Conservation (phyloP, 2,329 filamentous ascomycete genomes). For the Neoascochyta sp. region DNA sequence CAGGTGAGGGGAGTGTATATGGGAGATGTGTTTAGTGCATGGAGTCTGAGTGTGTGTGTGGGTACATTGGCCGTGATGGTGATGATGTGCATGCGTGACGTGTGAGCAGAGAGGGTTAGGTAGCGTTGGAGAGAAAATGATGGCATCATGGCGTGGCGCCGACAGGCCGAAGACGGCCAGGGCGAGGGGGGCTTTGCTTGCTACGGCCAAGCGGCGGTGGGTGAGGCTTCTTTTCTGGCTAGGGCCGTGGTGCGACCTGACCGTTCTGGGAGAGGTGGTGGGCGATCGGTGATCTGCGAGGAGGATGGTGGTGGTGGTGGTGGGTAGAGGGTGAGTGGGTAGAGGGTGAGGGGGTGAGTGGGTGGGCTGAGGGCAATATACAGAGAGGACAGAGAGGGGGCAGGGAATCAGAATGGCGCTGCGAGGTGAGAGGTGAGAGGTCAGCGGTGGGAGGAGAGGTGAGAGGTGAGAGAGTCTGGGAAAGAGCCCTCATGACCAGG, state of each 20-base stretch:
- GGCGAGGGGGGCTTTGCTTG: slow-evolving; percentile 6
- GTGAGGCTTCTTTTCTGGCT: slow-evolving; percentile 8
- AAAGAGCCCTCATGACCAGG: too few relatives aligned
- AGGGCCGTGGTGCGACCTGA: slow-evolving; percentile 9
- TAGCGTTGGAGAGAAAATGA: neutral
- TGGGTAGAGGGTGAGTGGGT: too few relatives aligned
- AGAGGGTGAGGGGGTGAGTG: neutral
- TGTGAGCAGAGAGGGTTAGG: neutral
- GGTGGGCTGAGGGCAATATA: neutral
- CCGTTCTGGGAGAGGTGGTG: slow-evolving; percentile 8
- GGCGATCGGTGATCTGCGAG: slow-evolving; percentile 11
- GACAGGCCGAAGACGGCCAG: slow-evolving; percentile 4
- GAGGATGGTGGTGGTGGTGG: slow-evolving; percentile 1
- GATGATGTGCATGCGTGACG: slow-evolving; percentile 3
- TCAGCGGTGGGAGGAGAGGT: too few relatives aligned
- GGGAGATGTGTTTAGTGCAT: too few relatives aligned
- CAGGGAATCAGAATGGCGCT: too few relatives aligned
- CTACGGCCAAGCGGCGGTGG: slow-evolving; percentile 6
- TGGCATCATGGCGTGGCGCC: slow-evolving; percentile 5
- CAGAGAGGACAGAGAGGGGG: slow-evolving; percentile 1
- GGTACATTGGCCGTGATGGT: too few relatives aligned
- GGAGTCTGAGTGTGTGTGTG: too few relatives aligned
- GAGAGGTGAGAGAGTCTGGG: too few relatives aligned
- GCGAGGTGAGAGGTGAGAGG: too few relatives aligned
- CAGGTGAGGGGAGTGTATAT: slow-evolving; percentile 20